Percentiles rank a stretch among this genome's conserved stretches.
Conservation (phyloP, 2,329 filamentous ascomycete species). For the Diaporthe sp. region DNA sequence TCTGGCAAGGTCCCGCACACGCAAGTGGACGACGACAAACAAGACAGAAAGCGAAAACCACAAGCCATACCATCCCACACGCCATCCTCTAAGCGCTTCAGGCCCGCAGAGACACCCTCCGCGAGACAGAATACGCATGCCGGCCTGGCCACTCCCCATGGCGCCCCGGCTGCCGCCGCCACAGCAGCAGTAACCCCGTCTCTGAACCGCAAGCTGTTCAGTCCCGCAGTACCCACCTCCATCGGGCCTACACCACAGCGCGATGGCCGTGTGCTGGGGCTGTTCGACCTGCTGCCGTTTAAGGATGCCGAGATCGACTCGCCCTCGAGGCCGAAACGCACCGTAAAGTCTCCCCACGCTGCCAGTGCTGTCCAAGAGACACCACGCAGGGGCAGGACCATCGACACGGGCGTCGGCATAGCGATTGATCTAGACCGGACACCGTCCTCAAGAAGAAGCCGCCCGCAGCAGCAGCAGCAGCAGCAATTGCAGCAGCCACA, state of each 20-base stretch:
- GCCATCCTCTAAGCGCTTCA: constrained; percentile 63
- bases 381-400: constrained; percentile 57
- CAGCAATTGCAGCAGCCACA: constrained; percentile 47
- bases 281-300: constrained; percentile 78
- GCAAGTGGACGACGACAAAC: constrained; percentile 44
- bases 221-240: constrained; percentile 68
- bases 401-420: constrained; percentile 29
- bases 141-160: constrained; percentile 40
- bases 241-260: constrained; percentile 85
- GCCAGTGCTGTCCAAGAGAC: constrained; percentile 55
- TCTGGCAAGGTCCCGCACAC: constrained; percentile 61
- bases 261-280: constrained; percentile 80
- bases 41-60: constrained; percentile 56
- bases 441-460: constrained; percentile 66
- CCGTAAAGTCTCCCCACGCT: constrained; percentile 51
- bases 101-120: constrained; percentile 61
- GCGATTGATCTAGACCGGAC: constrained; percentile 56
- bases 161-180: constrained; percentile 44
- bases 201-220: constrained; percentile 70
- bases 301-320: constrained; percentile 57
- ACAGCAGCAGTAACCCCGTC: constrained; percentile 65
- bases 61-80: constrained; percentile 55
- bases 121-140: constrained; percentile 40
- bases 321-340: constrained; percentile 58
- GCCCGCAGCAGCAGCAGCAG: constrained; percentile 57